phyloP scores from a whole-genome alignment of 352 stramenopile species.

The Globisporangium nagaii region DNA sequence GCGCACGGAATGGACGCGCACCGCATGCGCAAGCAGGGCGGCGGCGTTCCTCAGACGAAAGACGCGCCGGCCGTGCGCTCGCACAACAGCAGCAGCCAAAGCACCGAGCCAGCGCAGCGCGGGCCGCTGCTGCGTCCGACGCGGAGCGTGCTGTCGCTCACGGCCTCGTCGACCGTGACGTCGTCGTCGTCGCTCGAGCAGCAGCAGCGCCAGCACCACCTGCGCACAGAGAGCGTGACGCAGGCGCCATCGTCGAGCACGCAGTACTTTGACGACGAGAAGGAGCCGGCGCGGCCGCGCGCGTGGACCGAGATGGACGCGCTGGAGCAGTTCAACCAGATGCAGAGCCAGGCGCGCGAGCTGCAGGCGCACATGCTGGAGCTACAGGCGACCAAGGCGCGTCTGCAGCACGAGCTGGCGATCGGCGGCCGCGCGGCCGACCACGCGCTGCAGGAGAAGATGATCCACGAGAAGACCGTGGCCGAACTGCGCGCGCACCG shows the following conservation, averaged over 20 bases:
- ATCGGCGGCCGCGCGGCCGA: constrained; percentile 33
- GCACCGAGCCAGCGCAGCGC: constrained; percentile 20
- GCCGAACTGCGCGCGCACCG: constrained; percentile 43
- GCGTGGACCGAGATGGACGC: constrained; percentile 61
- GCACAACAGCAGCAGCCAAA: neutral
- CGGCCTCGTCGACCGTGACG: neutral
- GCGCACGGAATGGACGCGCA: neutral
- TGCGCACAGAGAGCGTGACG: neutral
- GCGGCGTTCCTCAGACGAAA: no score
- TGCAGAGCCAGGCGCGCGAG: constrained; percentile 69
- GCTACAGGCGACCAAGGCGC: constrained; percentile 47
- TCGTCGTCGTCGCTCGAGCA: neutral
- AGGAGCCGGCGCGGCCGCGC: constrained; percentile 27
- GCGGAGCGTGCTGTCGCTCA: constrained; percentile 7
- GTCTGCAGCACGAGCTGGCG: constrained; percentile 47
- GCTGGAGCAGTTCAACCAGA: constrained; percentile 42
- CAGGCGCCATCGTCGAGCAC: constrained; percentile 6
- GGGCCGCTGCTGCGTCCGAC: constrained; percentile 5
- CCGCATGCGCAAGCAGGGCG: neutral
- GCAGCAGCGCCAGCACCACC: neutral
- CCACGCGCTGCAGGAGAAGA: constrained; percentile 33
- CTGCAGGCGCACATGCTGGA: constrained; percentile 64
- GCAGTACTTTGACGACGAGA: constrained; percentile 8
- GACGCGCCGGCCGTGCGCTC: neutral
- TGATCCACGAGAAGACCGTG: constrained; percentile 27